Percentiles rank a stretch among this genome's conserved stretches.
These are phyloP conservation scores for Candida hungchunana DNA, from an alignment of 805 yeast species.

Conservation along the genomic window DNA sequence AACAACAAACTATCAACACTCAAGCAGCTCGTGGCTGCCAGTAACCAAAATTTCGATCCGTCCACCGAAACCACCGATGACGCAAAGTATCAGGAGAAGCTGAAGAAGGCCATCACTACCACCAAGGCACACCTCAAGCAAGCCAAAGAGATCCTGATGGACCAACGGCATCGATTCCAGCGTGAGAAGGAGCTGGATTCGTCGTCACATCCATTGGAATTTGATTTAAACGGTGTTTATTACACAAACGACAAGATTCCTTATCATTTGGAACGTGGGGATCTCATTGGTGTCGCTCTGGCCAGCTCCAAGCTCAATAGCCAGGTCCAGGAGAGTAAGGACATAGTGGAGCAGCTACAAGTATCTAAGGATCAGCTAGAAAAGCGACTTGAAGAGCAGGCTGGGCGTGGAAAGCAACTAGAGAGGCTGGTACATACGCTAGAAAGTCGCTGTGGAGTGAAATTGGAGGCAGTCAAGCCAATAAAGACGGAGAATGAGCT, in stretches of 20 bases:
- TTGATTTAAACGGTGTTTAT: slow-evolving; percentile 8
- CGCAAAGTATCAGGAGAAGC: slow-evolving; percentile 7
- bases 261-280: slow-evolving; percentile 22
- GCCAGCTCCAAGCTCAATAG: slow-evolving; percentile 15
- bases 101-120: slow-evolving; percentile 6
- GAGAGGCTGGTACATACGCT: slow-evolving; percentile 1
- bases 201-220: neutral
- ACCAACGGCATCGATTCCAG: slow-evolving; percentile 1
- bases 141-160: slow-evolving; percentile 9
- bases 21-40: too few species aligned
- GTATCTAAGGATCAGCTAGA: slow-evolving; percentile 1
- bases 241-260: slow-evolving; percentile 19
- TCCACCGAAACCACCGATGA: slow-evolving; percentile 1
- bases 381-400: slow-evolving; percentile 5
- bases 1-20: too few species aligned
- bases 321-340: slow-evolving; percentile 14
- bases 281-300: slow-evolving; percentile 20
- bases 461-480: too few species aligned
- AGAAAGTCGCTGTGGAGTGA: too few species aligned
- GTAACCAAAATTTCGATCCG: too few species aligned
- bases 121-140: slow-evolving; percentile 8
- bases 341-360: neutral
- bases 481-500: slow-evolving; percentile 1
- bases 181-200: slow-evolving; percentile 1
- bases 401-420: slow-evolving; percentile 3